phyloP scores from a whole-genome alignment of 2,329 filamentous ascomycete genomes.

The Pseudogymnoascus sp. region DNA sequence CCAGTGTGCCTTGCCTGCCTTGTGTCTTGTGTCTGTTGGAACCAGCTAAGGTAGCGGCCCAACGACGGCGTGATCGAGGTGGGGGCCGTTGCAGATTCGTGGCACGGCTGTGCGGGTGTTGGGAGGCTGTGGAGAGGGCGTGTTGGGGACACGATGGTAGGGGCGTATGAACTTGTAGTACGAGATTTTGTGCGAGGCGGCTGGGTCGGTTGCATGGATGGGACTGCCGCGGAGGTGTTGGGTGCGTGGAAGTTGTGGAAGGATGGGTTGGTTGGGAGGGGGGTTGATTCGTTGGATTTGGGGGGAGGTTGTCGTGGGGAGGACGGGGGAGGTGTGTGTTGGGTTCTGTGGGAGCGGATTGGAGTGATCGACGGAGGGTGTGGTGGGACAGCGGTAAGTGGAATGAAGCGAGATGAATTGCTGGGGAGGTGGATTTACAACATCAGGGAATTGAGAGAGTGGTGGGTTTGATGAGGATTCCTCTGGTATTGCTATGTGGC shows the following conservation, averaged over 20 bases:
- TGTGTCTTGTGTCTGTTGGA: too few species aligned
- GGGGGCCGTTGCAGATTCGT: not conserved
- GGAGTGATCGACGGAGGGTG: not conserved
- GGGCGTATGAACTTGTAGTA: not conserved
- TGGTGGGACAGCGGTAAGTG: not conserved
- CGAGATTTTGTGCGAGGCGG: not conserved
- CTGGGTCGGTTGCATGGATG: not conserved
- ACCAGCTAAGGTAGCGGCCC: not conserved
- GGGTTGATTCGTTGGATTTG: not conserved
- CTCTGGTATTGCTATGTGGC: slow-evolving; percentile 3
- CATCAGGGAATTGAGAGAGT: not conserved
- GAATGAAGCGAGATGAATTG: not conserved
- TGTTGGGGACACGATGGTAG: not conserved
- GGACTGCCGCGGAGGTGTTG: not conserved
- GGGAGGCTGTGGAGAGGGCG: not conserved
- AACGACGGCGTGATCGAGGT: not conserved
- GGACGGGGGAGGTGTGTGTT: not conserved
- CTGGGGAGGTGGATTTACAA: not conserved
- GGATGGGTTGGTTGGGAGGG: not conserved
- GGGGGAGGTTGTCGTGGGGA: not conserved
- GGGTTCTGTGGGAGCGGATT: not conserved
- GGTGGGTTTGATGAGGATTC: not conserved
- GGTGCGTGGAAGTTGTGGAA: not conserved
- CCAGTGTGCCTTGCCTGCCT: too few species aligned
- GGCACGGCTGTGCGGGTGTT: not conserved